Base-by-base conservation (phyloP, 2,329 filamentous ascomycete genomes). In the Erysiphe pulchra region DNA sequence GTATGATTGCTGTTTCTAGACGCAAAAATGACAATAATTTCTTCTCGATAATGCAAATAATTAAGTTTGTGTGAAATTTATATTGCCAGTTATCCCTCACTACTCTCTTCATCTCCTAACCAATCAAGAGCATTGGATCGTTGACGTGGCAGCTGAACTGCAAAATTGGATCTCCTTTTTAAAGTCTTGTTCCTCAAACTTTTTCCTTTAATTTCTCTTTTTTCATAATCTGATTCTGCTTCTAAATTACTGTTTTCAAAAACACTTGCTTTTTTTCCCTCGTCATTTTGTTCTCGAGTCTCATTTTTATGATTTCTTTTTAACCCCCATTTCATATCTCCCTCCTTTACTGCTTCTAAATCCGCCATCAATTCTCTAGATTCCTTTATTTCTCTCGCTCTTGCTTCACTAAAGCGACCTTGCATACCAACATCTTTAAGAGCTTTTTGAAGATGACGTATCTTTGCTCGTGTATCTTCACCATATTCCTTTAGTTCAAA, bases 381-480 rank as follows among this genome's bases (percentile, higher is more conserved):
- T 62, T 93, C 87, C 58, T 84, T 90, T 58, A 95, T 94, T 60
- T 83, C 76, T 20, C 70, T 74, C 0, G 87, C 87, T 55, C 80
- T 87, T 38, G 84, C 77, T 54, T 80, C 71, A 0, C 83, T 92
- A 61, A 84, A 94, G 14, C 87, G 75, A 0, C 86, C 87, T 1
- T 75, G 76, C 81, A 95, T 94, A 32, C 87, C 90, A 4, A 75
- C 67, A 30, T 92, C 84, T 32, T 69, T 68, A 24, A 98, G 69
- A 77, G 92, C 79, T 11, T 64, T 64, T 57, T 75, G 82, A 8
- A 98, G 67, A 57, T 94, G 83, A 45, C 68, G 69, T 50, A 94
- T 82, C 65, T 93, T 94, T 44, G 74, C 82, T 49, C 75, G 79
- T 4, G 70, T 58, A 20, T 86, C 80, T 46, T 77, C 71, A 1